These are phyloP conservation scores for Lentinula detonsa DNA, from an alignment of 768 basidiomycete genomes.

Conservation along the genomic window DNA sequence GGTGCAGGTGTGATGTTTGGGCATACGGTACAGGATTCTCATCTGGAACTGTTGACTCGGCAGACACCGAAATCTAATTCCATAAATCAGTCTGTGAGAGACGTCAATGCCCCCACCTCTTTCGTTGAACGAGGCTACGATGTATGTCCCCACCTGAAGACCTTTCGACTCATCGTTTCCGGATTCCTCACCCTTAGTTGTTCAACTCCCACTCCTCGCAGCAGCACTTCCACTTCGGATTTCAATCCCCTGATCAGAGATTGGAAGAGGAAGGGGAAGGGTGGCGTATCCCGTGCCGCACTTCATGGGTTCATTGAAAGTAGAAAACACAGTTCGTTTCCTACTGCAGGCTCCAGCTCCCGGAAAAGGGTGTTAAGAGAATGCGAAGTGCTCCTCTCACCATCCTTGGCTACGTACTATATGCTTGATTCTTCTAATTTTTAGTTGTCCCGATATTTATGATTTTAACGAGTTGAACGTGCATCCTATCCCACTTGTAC, in stretches of 20 bases:
- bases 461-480: too few species aligned
- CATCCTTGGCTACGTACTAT: background rate
- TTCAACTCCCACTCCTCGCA: background rate
- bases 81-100: background rate
- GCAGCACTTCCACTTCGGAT: background rate
- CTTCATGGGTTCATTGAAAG: background rate
- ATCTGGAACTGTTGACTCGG: background rate
- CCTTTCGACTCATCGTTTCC: background rate
- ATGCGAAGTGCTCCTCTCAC: background rate
- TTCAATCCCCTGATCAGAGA: too few species aligned
- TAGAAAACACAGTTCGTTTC: background rate
- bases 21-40: constrained; percentile 1
- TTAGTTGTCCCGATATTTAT: too few species aligned
- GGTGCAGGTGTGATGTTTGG: background rate
- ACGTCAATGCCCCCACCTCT: background rate
- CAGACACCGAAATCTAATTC: background rate
- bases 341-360: too few species aligned
- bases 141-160: background rate
- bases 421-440: background rate
- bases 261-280: background rate
- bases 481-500: too few species aligned
- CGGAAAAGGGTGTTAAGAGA: background rate
- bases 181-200: background rate
- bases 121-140: background rate
- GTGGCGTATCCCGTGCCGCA: background rate